Evolutionary conservation across 2,329 filamentous ascomycete species (phyloP), one percentile per base, ranked within the genome.

Genomic region (Colletotrichum theobromicola): DNA sequence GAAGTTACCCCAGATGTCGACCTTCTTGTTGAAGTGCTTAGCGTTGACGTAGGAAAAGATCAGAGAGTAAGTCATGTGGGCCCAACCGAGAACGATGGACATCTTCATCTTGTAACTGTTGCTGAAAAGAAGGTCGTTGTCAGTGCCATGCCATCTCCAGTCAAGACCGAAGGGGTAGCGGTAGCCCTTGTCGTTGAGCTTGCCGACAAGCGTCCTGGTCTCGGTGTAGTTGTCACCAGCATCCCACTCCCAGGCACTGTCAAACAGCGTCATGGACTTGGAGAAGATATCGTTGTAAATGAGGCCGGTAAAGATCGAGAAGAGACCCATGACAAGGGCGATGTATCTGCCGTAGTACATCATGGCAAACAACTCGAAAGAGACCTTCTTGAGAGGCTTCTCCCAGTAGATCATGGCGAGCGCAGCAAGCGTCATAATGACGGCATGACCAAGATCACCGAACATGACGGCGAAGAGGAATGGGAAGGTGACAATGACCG

Each of bases 51-150:
- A 97, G 28, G 97, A 93, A 82, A 98, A 93, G 87, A 94, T 96
- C 60, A 99, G 91, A 21, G 97, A 98, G 87, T 98, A 99, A 4
- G 97, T 99, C 97, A 99, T 99, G 87, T 98, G 96, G 74, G 92
- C 92, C 97, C 97, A 99, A 84, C 97, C 97, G 77, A 99, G 90
- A 78, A 99, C 91, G 82, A 99, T 98, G 88, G 95, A 97, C 86
- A 99, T 94, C 90, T 99, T 99, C 97, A 99, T 99, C 93, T 99
- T 99, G 90, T 97, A 97, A 85, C 94, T 97, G 93, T 99, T 99
- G 83, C 92, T 94, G 87, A 99, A 99, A 64, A 99, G 90, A 24
- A 99, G 90, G 75, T 97, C 94, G 81, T 99, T 99, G 80, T 98
- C 96, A 15, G 95, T 94, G 75, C 94, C 95, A 83, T 99, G 97